A percentile compares a stretch with the other conserved stretches of the same genome.
Conservation (phyloP, 441 rosid genomes). For the Jatropha multifida region DNA sequence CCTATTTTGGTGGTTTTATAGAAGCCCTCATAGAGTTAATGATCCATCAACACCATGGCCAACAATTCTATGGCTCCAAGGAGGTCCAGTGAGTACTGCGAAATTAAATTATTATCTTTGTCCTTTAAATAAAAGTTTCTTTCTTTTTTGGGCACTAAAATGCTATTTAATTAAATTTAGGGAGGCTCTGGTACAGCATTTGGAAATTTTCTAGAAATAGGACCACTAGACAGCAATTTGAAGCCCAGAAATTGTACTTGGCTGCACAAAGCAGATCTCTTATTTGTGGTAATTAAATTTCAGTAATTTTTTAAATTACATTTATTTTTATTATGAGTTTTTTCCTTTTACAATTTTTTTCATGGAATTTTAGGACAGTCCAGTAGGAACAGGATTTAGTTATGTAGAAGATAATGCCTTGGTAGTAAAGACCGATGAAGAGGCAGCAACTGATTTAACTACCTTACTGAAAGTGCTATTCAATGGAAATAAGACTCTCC, state of each 20-base stretch:
- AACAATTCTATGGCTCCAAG: slow-evolving; percentile 39
- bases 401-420: slow-evolving; percentile 36
- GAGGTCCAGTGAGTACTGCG: slow-evolving; percentile 41
- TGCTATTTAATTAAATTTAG: slow-evolving; percentile 13
- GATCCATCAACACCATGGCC: slow-evolving; percentile 44
- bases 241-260: slow-evolving; percentile 42
- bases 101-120: background rate
- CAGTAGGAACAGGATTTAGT: slow-evolving; percentile 51
- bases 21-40: slow-evolving; percentile 37
- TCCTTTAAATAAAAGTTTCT: no score
- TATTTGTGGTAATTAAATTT: slow-evolving; percentile 33
- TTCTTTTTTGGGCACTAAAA: background rate
- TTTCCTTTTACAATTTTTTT: background rate
- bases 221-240: slow-evolving; percentile 38
- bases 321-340: background rate
- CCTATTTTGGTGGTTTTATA: slow-evolving; percentile 47
- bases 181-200: slow-evolving; percentile 37
- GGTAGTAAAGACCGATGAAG: slow-evolving; percentile 38
- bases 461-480: slow-evolving; percentile 36
- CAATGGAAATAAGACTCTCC: slow-evolving; percentile 31
- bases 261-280: slow-evolving; percentile 46
- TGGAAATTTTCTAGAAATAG: slow-evolving; percentile 44
- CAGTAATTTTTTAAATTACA: background rate
- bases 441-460: slow-evolving; percentile 45
- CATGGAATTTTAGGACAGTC: slow-evolving; percentile 36